Evolutionary conservation across 169 alveolate genomes (phyloP).

Genomic region (Miamiensis avidus): DNA sequence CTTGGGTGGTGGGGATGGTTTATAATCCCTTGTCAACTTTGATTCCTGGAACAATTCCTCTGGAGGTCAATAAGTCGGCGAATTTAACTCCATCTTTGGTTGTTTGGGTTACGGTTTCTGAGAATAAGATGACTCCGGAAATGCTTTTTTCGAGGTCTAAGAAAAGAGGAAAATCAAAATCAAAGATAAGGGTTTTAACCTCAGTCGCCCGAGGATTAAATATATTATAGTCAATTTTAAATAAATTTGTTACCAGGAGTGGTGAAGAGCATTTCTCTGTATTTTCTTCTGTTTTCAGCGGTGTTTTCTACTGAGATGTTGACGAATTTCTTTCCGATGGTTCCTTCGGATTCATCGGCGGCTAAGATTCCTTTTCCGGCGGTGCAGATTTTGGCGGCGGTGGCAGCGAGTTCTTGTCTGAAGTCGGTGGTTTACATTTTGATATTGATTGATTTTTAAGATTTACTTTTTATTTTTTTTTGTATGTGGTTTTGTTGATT

Average conservation of each 20-base stretch:
- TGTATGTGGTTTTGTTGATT: too few relatives aligned
- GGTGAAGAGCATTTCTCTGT: conserved; percentile 95
- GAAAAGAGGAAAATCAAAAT: neutral
- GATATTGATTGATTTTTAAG: too few relatives aligned
- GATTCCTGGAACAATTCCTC: conserved; percentile 98
- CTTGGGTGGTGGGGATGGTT: conserved; percentile 91
- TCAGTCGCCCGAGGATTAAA: neutral
- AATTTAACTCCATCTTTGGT: conserved; percentile 77
- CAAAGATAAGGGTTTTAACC: neutral
- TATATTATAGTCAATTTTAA: too few relatives aligned
- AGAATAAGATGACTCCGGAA: conserved; percentile 98
- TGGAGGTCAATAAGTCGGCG: conserved; percentile 55
- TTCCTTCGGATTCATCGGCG: conserved; percentile 99
- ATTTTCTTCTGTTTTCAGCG: conserved; percentile 95
- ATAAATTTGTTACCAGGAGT: conserved; percentile 70
- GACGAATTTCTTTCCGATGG: conserved; percentile 96
- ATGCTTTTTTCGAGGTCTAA: conserved; percentile 89
- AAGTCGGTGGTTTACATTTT: conserved; percentile 39
- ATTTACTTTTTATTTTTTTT: too few relatives aligned
- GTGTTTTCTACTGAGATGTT: conserved; percentile 94
- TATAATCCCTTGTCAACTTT: conserved; percentile 97
- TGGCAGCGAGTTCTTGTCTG: conserved; percentile 77
- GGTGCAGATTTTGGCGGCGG: conserved; percentile 76
- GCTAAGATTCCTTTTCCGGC: conserved; percentile 99
- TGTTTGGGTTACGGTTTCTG: conserved; percentile 97